These are phyloP conservation scores for Heimioporus sp. DNA, from an alignment of 768 basidiomycete genomes.

Conservation along the genomic window DNA sequence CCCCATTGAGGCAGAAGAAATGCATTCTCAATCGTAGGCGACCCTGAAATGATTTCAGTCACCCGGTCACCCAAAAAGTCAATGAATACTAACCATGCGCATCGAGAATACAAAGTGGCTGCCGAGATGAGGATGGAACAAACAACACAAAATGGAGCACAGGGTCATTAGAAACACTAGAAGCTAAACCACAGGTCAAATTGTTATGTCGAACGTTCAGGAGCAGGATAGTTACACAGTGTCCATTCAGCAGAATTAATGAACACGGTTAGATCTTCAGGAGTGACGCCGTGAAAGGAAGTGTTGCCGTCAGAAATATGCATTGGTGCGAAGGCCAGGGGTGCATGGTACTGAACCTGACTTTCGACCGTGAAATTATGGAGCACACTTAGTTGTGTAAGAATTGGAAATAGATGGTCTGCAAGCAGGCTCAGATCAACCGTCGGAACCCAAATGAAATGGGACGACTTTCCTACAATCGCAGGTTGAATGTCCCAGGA, in stretches of 20 bases:
- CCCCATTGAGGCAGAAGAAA: constrained; percentile 97
- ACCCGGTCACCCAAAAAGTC: constrained; percentile 1
- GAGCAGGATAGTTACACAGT: constrained; percentile 54
- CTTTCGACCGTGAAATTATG: constrained; percentile 95
- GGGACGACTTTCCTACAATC: constrained; percentile 53
- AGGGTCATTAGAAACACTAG: constrained; percentile 89
- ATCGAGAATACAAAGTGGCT: constrained; percentile 69
- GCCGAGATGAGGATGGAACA: constrained; percentile 66
- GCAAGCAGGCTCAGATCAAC: constrained; percentile 9
- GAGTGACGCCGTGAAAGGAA: constrained; percentile 55
- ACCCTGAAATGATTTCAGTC: constrained; percentile 37
- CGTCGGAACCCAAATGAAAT: constrained; percentile 15
- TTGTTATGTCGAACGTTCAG: neutral
- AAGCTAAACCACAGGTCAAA: constrained; percentile 51
- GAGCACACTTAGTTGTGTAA: constrained; percentile 56
- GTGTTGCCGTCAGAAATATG: constrained; percentile 32
- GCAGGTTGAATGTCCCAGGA: constrained; percentile 75
- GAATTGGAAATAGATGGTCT: constrained; percentile 73
- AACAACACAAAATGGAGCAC: constrained; percentile 92
- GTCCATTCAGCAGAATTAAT: constrained; percentile 97
- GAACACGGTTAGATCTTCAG: constrained; percentile 88
- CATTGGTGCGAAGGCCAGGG: constrained; percentile 74
- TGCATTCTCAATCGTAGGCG: constrained; percentile 49
- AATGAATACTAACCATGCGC: constrained; percentile 40
- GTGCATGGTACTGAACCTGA: constrained; percentile 90